Evolutionary conservation across 345 rosid genomes (phyloP).

Genomic region (Eucalyptus globulus): DNA sequence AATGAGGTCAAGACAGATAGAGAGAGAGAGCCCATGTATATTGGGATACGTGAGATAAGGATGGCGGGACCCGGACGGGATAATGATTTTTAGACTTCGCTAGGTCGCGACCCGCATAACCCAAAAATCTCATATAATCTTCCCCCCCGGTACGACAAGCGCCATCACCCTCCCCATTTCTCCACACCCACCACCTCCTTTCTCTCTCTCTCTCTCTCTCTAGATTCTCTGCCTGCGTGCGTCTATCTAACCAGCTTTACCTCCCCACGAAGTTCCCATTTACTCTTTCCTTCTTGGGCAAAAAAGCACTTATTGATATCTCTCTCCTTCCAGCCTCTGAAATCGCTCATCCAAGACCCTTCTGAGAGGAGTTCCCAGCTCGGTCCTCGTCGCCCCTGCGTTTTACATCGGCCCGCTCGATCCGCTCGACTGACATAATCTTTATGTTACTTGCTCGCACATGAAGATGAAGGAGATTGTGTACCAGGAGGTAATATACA

Average conservation of each 20-base stretch:
- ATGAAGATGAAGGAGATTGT: conserved; percentile 14
- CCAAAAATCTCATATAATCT: not conserved
- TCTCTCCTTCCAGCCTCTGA: not conserved
- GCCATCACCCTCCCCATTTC: not conserved
- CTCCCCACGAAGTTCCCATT: not conserved
- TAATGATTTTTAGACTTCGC: not conserved
- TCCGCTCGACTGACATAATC: not conserved
- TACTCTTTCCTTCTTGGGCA: not conserved
- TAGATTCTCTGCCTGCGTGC: not conserved
- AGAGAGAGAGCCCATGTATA: not conserved
- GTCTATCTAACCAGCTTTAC: not conserved
- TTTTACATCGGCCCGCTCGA: not conserved
- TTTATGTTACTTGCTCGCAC: not conserved
- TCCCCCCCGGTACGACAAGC: not conserved
- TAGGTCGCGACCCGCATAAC: not conserved
- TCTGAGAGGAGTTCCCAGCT: not conserved
- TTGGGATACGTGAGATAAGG: not conserved
- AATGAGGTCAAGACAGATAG: not conserved
- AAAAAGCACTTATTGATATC: not conserved
- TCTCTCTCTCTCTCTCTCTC: not conserved
- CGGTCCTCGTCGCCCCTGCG: not conserved
- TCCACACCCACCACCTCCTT: not conserved
- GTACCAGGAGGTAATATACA: conserved; percentile 30
- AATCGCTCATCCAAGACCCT: not conserved
- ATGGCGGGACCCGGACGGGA: not conserved